These are phyloP conservation scores for Pseudozyma sp. DNA, from an alignment of 1,284 basidiomycete species.

Conservation along the genomic window DNA sequence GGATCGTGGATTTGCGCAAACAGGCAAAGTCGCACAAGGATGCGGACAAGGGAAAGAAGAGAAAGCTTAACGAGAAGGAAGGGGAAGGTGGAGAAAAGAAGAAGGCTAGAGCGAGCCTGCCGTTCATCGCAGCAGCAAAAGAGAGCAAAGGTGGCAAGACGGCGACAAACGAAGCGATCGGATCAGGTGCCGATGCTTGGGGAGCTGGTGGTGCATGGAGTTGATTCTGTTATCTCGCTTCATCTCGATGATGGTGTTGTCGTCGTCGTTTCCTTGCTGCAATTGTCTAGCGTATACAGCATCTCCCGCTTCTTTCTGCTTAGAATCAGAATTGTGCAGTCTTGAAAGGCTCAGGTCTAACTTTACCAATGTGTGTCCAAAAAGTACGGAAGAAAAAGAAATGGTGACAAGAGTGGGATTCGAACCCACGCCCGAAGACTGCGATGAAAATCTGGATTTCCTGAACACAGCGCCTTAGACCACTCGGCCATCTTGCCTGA, in stretches of 20 bases:
- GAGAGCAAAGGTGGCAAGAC: neutral
- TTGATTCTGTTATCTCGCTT: too few species aligned
- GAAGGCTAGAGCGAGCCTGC: constrained; percentile 23
- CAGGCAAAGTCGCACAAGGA: constrained; percentile 9
- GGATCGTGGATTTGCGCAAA: constrained; percentile 35
- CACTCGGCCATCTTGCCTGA: constrained; percentile 68
- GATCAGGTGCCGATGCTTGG: constrained; percentile 35
- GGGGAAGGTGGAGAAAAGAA: constrained; percentile 7
- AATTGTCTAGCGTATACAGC: too few species aligned
- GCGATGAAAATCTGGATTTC: constrained; percentile 34
- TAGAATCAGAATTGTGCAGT: too few species aligned
- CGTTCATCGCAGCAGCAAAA: constrained; percentile 6
- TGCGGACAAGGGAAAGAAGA: constrained; percentile 21
- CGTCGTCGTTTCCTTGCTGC: too few species aligned
- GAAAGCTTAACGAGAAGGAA: neutral
- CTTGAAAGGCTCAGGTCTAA: too few species aligned
- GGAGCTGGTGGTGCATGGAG: constrained; percentile 27
- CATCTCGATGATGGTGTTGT: too few species aligned
- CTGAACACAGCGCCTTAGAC: constrained; percentile 66
- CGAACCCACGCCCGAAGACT: constrained; percentile 68
- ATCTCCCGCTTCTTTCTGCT: too few species aligned
- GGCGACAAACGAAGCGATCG: constrained; percentile 9
- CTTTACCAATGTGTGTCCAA: neutral
- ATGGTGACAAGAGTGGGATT: constrained; percentile 68
- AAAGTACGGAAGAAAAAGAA: constrained; percentile 14